Conservation (phyloP, 176 grass and related monocot species). For the Oryza nivara region DNA sequence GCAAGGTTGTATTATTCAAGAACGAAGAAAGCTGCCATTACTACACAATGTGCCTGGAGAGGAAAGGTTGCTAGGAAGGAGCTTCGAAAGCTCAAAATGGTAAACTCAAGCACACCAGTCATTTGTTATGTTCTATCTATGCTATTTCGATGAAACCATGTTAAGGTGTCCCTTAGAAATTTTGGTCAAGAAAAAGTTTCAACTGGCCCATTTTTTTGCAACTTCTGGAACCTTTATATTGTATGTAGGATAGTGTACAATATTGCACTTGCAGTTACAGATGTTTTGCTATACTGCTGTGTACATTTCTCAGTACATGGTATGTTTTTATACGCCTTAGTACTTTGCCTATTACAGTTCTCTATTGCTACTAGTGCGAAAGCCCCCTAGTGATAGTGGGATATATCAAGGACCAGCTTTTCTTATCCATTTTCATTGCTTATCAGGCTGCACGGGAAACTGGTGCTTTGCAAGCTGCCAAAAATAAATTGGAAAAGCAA, state of each 20-base stretch:
- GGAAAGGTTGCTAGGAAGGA: conserved; percentile 91
- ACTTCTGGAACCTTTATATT: background rate
- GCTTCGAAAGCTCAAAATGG: conserved; percentile 91
- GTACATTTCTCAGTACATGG: background rate
- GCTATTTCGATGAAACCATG: conserved; percentile 23
- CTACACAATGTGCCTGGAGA: conserved; percentile 98
- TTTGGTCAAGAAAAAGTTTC: background rate
- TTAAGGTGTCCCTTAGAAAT: background rate
- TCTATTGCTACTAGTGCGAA: background rate
- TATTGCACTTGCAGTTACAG: conserved; percentile 3
- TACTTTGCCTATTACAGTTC: background rate
- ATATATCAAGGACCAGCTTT: background rate
- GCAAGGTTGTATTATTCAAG: conserved; percentile 75
- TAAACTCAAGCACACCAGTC: conserved; percentile 33
- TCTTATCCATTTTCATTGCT: conserved; percentile 42
- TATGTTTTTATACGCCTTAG: background rate
- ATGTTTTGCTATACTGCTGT: background rate
- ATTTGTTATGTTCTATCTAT: conserved; percentile 31
- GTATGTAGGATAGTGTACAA: background rate
- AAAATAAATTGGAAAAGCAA: conserved; percentile 98
- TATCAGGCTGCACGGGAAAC: conserved; percentile 94
- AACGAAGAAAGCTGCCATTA: conserved; percentile 82
- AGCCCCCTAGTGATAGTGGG: background rate
- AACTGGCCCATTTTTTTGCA: background rate
- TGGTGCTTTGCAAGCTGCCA: conserved; percentile 93